phyloP scores from a whole-genome alignment of 1,139 yeast genomes.

The Sugiyamaella sp. region DNA sequence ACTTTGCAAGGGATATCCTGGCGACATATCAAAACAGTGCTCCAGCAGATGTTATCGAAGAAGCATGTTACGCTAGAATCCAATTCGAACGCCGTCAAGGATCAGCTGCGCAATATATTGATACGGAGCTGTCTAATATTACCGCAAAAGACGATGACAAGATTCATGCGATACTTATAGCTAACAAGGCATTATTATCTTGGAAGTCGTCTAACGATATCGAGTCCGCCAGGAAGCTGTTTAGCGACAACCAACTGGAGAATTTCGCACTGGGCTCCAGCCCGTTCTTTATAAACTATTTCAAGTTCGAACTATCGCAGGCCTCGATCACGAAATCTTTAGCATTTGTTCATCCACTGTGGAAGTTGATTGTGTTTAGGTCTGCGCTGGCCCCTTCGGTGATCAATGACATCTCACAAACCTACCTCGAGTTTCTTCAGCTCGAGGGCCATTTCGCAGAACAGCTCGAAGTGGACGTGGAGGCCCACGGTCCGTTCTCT shows the following conservation, averaged over 20 bases:
- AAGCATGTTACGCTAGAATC: conserved; percentile 28
- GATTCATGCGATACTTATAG: conserved; percentile 29
- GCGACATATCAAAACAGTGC: conserved; percentile 19
- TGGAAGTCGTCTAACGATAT: conserved; percentile 34
- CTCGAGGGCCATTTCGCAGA: conserved; percentile 33
- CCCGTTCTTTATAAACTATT: conserved; percentile 39
- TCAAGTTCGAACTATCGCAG: conserved; percentile 38
- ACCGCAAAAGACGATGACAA: conserved; percentile 12
- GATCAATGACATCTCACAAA: conserved; percentile 37
- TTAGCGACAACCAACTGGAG: conserved; percentile 28
- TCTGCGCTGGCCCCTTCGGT: conserved; percentile 38
- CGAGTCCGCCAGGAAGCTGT: conserved; percentile 35
- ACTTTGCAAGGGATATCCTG: conserved; percentile 39
- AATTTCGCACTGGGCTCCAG: conserved; percentile 28
- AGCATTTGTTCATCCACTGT: conserved; percentile 21
- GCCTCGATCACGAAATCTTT: background rate
- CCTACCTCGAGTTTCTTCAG: conserved; percentile 38
- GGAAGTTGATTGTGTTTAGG: conserved; percentile 27
- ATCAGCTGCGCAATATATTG: conserved; percentile 29
- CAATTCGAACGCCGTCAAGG: conserved; percentile 34
- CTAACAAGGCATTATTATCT: conserved; percentile 30
- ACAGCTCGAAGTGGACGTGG: conserved; percentile 42
- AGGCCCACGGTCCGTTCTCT: conserved; percentile 42
- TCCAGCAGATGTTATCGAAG: conserved; percentile 16
- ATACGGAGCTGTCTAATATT: conserved; percentile 18